Percentiles rank a stretch among this genome's conserved stretches.
These are phyloP conservation scores for Candida albicans DNA, from an alignment of 1,139 yeast genomes.

Conservation along the genomic window DNA sequence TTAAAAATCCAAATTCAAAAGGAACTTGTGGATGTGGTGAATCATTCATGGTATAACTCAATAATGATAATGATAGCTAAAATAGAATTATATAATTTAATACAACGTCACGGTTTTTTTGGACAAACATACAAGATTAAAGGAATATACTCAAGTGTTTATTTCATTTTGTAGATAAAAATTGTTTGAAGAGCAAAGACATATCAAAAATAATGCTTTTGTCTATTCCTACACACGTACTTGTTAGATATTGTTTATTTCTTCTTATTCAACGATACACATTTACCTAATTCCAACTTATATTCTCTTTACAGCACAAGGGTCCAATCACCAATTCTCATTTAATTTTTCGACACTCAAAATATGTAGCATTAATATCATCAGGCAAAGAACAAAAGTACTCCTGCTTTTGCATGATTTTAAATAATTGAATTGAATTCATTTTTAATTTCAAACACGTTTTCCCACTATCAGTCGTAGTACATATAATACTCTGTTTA, in stretches of 20 bases:
- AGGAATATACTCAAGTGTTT: too few species aligned
- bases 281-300: too few species aligned
- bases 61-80: slow-evolving; percentile 1
- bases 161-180: too few species aligned
- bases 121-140: too few species aligned
- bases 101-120: not conserved
- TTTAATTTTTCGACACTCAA: slow-evolving; percentile 46
- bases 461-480: slow-evolving; percentile 42
- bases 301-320: too few species aligned
- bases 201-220: too few species aligned
- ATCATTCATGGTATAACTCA: slow-evolving; percentile 81
- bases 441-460: slow-evolving; percentile 44
- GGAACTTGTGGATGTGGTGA: slow-evolving; percentile 99
- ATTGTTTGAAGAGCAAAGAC: not conserved
- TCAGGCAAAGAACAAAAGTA: slow-evolving; percentile 49
- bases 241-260: slow-evolving; percentile 1
- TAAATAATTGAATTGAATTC: slow-evolving; percentile 42
- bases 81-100: slow-evolving; percentile 2
- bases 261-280: not conserved
- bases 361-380: slow-evolving; percentile 47
- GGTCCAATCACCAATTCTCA: too few species aligned
- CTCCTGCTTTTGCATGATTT: slow-evolving; percentile 46
- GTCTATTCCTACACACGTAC: not conserved
- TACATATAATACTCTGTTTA: slow-evolving; percentile 44
- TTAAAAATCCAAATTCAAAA: slow-evolving; percentile 92